A percentile compares a stretch with the other conserved stretches of the same genome.
Evolutionary conservation across 768 basidiomycete species (phyloP).

Genomic region (Boletus rex-veris): DNA sequence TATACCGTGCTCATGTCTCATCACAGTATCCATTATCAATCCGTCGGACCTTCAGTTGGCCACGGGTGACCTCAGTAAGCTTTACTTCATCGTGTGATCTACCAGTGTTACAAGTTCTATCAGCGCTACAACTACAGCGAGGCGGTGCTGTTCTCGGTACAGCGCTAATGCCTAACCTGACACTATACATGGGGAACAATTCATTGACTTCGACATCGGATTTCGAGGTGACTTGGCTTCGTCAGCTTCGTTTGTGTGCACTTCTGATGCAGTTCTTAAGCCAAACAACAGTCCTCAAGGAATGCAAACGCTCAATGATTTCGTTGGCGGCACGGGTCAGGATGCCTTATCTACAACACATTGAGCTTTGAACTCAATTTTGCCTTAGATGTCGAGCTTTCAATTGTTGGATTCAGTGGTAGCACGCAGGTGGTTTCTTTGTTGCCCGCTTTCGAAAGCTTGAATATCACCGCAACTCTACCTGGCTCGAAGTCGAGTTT

Average conservation of each 20-base stretch:
- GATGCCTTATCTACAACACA: neutral
- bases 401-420: constrained; percentile 54
- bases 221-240: constrained; percentile 41
- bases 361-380: neutral
- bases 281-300: constrained; percentile 61
- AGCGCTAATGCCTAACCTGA: constrained; percentile 56
- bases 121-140: constrained; percentile 56
- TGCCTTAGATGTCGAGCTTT: constrained; percentile 48
- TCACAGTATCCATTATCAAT: constrained; percentile 59
- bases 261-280: constrained; percentile 29
- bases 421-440: constrained; percentile 61
- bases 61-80: constrained; percentile 61
- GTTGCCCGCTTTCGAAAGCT: constrained; percentile 54
- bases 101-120: neutral
- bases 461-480: constrained; percentile 53
- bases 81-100: neutral
- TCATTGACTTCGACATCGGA: constrained; percentile 44
- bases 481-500: constrained; percentile 59
- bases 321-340: constrained; percentile 57
- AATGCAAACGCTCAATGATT: constrained; percentile 60
- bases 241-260: neutral
- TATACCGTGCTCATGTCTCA: neutral
- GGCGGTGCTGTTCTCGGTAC: constrained; percentile 56
- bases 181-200: constrained; percentile 59
- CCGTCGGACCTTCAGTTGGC: constrained; percentile 63